These are phyloP conservation scores for Brassica balearica DNA, from an alignment of 441 rosid species.

Conservation along the genomic window DNA sequence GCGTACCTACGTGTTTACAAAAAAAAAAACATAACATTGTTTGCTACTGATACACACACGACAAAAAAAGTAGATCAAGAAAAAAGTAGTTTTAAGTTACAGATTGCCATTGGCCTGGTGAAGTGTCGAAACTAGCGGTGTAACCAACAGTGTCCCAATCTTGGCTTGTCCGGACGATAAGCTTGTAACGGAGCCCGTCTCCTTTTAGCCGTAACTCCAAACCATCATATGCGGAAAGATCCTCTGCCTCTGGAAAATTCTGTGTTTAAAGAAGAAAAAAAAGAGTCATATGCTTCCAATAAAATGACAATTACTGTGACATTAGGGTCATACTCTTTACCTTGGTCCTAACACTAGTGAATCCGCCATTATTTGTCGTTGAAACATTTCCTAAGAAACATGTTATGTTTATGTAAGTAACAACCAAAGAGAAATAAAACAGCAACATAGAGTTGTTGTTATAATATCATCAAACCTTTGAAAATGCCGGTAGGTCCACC, in stretches of 20 bases:
- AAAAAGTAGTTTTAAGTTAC: constrained; percentile 49
- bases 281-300: constrained; percentile 23
- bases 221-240: constrained; percentile 92
- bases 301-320: not conserved
- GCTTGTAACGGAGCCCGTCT: constrained; percentile 81
- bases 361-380: constrained; percentile 92
- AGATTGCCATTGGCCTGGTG: constrained; percentile 82
- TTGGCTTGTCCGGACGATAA: constrained; percentile 69
- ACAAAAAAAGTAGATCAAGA: not conserved
- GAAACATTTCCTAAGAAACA: constrained; percentile 71
- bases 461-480: constrained; percentile 57
- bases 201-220: constrained; percentile 79
- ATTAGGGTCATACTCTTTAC: constrained; percentile 44
- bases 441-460: not conserved
- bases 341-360: constrained; percentile 85
- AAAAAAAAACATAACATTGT: not conserved
- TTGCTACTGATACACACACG: not conserved
- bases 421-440: not conserved
- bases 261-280: constrained; percentile 35
- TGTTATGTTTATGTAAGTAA: constrained; percentile 22
- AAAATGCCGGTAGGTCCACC: constrained; percentile 77
- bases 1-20: constrained; percentile 51
- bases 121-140: constrained; percentile 78
- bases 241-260: constrained; percentile 78
- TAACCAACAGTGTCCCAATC: constrained; percentile 97